Evolutionary conservation across 1,284 basidiomycete genomes (phyloP).

Genomic region (Moniliophthora roreri): DNA sequence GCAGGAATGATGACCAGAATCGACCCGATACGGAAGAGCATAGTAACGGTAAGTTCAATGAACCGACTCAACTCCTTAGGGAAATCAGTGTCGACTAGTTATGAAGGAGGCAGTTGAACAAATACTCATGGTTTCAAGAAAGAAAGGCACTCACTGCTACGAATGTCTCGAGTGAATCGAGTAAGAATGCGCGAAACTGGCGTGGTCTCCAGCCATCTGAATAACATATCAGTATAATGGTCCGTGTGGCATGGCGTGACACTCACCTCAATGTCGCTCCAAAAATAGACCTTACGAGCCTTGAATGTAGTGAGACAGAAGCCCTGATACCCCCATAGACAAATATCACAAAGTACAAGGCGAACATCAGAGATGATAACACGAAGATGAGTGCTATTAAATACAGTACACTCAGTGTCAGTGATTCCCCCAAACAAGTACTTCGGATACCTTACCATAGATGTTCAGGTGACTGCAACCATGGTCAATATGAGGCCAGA

Average conservation of each 20-base stretch:
- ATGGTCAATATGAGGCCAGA: neutral
- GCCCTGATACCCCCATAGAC: too few species aligned
- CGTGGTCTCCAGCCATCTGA: constrained; percentile 52
- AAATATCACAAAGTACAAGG: too few species aligned
- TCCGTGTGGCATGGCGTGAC: too few species aligned
- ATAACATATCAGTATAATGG: constrained; percentile 14
- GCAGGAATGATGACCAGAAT: neutral
- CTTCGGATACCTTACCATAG: constrained; percentile 4
- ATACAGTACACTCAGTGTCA: neutral
- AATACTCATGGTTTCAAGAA: neutral
- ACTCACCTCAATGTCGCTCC: constrained; percentile 12
- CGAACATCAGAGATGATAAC: neutral
- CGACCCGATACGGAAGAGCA: constrained; percentile 22
- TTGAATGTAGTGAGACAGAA: too few species aligned
- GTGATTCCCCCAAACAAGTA: too few species aligned
- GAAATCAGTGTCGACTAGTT: constrained; percentile 25
- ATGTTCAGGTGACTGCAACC: constrained; percentile 5
- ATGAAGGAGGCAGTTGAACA: constrained; percentile 3
- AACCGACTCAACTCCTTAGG: too few species aligned
- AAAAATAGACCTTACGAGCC: too few species aligned
- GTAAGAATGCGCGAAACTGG: constrained; percentile 55
- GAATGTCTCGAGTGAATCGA: constrained; percentile 58
- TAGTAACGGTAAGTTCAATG: too few species aligned
- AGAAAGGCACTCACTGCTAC: constrained; percentile 5
- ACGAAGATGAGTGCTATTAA: constrained; percentile 1